Evolutionary conservation across 768 basidiomycete genomes (phyloP).

Genomic region (Cystofilobasidium macerans): DNA sequence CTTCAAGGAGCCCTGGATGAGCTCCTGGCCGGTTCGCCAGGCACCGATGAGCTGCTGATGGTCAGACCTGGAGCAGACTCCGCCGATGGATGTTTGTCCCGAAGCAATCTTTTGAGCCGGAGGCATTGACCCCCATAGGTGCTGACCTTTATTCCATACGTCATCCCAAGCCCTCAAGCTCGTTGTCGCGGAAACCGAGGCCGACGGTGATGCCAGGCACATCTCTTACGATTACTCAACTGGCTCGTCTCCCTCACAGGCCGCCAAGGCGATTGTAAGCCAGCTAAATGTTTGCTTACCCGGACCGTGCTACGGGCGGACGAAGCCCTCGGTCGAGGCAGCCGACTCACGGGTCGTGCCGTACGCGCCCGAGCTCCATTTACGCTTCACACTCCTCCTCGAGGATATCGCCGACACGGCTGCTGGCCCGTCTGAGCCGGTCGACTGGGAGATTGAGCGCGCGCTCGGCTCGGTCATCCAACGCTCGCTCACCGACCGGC

Average conservation of each 20-base stretch:
- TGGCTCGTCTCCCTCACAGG: not conserved
- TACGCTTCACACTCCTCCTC: conserved; percentile 86
- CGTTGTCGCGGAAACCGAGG: not conserved
- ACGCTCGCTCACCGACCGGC: conserved; percentile 52
- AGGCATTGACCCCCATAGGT: not conserved
- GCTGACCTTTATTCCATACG: not conserved
- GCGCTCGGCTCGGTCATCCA: conserved; percentile 57
- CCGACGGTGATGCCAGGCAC: no score
- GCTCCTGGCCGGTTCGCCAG: not conserved
- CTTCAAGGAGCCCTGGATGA: not conserved
- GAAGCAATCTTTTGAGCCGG: no score
- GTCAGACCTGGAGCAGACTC: no score
- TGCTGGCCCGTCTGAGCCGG: conserved; percentile 31
- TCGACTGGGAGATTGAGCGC: conserved; percentile 59
- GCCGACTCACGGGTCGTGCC: conserved; percentile 49
- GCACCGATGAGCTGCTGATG: no score
- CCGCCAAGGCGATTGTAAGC: no score
- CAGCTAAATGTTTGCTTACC: no score
- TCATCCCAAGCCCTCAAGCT: not conserved
- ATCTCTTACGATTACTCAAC: not conserved
- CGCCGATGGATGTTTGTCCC: no score
- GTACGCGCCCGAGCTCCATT: conserved; percentile 68
- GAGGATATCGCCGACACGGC: conserved; percentile 65
- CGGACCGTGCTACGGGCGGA: no score
- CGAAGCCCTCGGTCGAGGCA: conserved; percentile 5